These are phyloP conservation scores for Clavispora carvajalis DNA, from an alignment of 805 yeast genomes.

Conservation along the genomic window DNA sequence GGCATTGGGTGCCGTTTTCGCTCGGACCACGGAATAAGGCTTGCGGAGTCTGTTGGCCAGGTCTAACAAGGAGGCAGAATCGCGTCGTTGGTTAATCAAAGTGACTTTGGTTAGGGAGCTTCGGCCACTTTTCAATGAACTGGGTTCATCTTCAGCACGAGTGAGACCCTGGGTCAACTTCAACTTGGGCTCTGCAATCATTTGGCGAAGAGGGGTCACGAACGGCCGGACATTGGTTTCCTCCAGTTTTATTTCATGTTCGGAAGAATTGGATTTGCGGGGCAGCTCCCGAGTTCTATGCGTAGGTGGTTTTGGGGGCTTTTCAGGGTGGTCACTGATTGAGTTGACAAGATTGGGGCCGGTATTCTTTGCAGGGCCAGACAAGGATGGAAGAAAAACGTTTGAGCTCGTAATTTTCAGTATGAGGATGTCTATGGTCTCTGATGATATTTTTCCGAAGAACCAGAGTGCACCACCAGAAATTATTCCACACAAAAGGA, in stretches of 20 bases:
- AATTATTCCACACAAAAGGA: conserved; percentile 19
- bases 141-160: neutral
- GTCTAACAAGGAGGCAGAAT: conserved; percentile 4
- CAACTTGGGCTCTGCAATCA: neutral
- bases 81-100: neutral
- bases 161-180: neutral
- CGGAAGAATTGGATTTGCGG: neutral
- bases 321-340: too few species aligned
- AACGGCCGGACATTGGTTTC: neutral
- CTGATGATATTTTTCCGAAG: conserved; percentile 21
- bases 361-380: neutral
- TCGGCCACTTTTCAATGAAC: neutral
- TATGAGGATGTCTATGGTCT: neutral
- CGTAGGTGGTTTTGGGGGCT: too few species aligned
- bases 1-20: conserved; percentile 7
- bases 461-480: conserved; percentile 25
- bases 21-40: neutral
- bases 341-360: neutral
- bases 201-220: neutral
- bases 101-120: neutral
- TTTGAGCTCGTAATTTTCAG: neutral
- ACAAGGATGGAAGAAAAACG: neutral
- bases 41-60: neutral
- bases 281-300: too few species aligned
- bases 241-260: neutral